Base-by-base conservation (phyloP, 164 flowering plant genomes). In the Hamamelis virginiana region DNA sequence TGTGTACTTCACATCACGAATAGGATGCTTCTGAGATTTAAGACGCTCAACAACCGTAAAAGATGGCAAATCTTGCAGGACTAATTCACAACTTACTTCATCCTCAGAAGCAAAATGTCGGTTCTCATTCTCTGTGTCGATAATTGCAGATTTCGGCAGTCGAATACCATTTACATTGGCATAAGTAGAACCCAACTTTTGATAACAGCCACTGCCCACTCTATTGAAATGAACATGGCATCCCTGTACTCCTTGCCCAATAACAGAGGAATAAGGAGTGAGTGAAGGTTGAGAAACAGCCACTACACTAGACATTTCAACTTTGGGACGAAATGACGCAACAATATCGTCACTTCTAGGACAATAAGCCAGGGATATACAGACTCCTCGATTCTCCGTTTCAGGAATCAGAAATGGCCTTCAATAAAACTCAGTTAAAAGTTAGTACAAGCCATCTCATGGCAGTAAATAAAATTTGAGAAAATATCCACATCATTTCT, bases 301-400 rank as follows among this genome's bases (percentile, higher is more conserved):
- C 16, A 56, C 15, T 27, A 78, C 89, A 75, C 63, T 55, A 8
- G 69, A 48, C 69, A 68, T 71, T 65, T 82, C 85, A 41, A 88
- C 79, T 79, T 75, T 87, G 44, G 97, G 97, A 65, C 98, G 96
- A 69, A 74, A 95, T 26, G 97, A 74, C 69, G 93, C 92, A 71
- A 92, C 90, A 60, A 91, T 80, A 59, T 88, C 83, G 70, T 84
- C 82, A 66, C 77, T 81, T 43, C 64, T 44, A 18, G 81, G 74
- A 67, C 83, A 84, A 79, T 79, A 81, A 68, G 98, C 94, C 65
- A 88, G 87, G 45, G 97, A 91, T 73, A 89, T 89, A 73, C 98
- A 95, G n/a, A 92, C 91, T 56, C 96, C 97, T 77, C 84, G 87
- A 73, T 88, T 82, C 52, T 78, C 88, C 38, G 88, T 71, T 65